Base-by-base conservation (phyloP, 116 monocot genomes). In the Cymodocea nodosa region DNA sequence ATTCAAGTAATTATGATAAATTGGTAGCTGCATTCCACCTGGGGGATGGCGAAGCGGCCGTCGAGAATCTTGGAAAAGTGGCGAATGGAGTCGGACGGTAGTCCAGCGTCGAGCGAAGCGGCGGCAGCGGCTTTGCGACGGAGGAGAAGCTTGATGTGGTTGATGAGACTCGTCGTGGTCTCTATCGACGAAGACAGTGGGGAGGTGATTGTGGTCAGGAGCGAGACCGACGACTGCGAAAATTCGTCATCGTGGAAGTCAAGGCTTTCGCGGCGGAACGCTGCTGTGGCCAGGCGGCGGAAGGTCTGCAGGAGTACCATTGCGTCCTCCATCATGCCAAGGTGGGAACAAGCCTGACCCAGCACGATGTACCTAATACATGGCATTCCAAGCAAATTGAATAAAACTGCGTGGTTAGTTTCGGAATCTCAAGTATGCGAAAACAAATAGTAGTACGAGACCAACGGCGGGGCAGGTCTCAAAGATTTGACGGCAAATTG, bases 281-380 rank as follows among this genome's bases (percentile, higher is more conserved):
- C 82, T 0, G 84, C 86, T 8, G 78, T 74, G 48, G 92, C 85
- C 17, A 86, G 79, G 64, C 97, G 89, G 44, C 86, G 82, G 23
- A 78, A 79, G 30, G 84, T 85, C 59, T 91, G 97, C 57, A 98
- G 84, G 62, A 98, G 97, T 37, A 86, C 80, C 80, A 91, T 82
- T 22, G 92, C 97, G 69, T 98, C 91, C 69, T 98, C 97, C 82
- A 98, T 81, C 51, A 98, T 76, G 48, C 97, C 97, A 2, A 98
- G 76, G 73, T 98, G 92, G 75, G 51, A 80, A 73, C 88, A 91
- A 4, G 97, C 92, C 23, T 91, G 86, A 37, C 97, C 97, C 62
- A 98, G 55, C 2, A 89, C 77, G 64, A 82, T 67, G 72, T 91
- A 98, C 85, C 97, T 98, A 77, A 51, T 37, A 40, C 18, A 19